Conservation (phyloP, 139 green algal species). For the Picochlorum sp. region DNA sequence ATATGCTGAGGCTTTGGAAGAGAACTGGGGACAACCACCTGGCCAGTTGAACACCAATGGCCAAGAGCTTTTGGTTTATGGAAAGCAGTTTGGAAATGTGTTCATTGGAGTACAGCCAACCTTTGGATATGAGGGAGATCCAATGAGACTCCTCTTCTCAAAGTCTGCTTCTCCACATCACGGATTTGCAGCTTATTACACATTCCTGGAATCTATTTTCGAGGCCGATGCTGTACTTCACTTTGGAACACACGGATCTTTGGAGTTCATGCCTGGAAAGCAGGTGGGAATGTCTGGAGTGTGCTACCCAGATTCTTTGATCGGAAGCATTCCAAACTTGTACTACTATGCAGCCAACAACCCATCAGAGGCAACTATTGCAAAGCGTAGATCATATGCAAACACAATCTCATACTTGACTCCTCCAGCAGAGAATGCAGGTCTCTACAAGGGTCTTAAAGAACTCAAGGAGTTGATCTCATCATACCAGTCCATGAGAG, state of each 20-base stretch:
- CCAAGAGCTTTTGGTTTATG: constrained; percentile 92
- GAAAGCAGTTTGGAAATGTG: constrained; percentile 96
- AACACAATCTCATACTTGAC: constrained; percentile 99
- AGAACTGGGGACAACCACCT: constrained; percentile 96
- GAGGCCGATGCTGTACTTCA: constrained; percentile 94
- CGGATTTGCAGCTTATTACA: constrained; percentile 99
- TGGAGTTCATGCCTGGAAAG: constrained; percentile 99
- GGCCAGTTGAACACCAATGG: constrained; percentile 97
- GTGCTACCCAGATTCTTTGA: constrained; percentile 97
- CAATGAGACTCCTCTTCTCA: constrained; percentile 98
- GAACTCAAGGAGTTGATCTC: constrained; percentile 96
- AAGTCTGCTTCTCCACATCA: constrained; percentile 90
- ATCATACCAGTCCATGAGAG: constrained; percentile 88
- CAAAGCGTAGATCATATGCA: constrained; percentile 96
- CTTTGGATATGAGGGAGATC: constrained; percentile 98
- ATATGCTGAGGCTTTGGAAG: constrained; percentile 88
- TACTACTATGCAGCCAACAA: constrained; percentile 99
- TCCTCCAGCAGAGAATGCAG: constrained; percentile 95
- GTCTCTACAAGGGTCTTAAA: constrained; percentile 74
- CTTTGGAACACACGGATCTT: constrained; percentile 97
- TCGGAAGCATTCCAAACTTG: constrained; percentile 95
- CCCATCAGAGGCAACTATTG: constrained; percentile 96
- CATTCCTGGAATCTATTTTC: constrained; percentile 95
- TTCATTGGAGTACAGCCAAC: constrained; percentile 99
- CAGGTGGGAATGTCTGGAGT: constrained; percentile 92